A percentile compares a stretch with the other conserved stretches of the same genome.
These are phyloP conservation scores for Madurella mycetomatis DNA, from an alignment of 2,329 filamentous ascomycete species.

Conservation along the genomic window DNA sequence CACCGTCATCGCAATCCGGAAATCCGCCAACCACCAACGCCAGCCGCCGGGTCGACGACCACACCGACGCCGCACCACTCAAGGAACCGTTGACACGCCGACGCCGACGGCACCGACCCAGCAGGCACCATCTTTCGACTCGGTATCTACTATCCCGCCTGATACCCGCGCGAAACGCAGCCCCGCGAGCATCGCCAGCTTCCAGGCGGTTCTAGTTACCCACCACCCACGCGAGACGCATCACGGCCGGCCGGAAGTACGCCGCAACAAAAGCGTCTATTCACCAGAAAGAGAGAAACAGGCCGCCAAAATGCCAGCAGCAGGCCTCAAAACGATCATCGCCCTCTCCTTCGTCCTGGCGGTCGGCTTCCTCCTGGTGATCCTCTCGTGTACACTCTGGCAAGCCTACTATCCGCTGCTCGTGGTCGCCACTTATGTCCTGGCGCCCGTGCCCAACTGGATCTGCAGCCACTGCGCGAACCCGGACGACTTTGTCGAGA, in stretches of 20 bases:
- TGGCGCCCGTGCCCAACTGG: conserved; percentile 95
- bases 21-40: background rate
- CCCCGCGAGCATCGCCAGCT: background rate
- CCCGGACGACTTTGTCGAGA: conserved; percentile 92
- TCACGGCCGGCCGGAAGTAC: conserved; percentile 2
- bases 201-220: background rate
- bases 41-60: background rate
- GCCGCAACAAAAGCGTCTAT: conserved; percentile 2
- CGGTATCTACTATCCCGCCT: background rate
- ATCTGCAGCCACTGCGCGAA: conserved; percentile 84
- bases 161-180: background rate
- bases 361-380: conserved; percentile 97
- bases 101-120: background rate
- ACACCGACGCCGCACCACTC: background rate
- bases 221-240: background rate
- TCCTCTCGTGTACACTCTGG: conserved; percentile 94
- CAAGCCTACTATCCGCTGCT: conserved; percentile 91
- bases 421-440: conserved; percentile 90
- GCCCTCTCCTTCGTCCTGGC: conserved; percentile 97
- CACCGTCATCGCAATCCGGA: conserved; percentile 7
- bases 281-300: background rate
- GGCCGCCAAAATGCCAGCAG: conserved; percentile 57
- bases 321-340: conserved; percentile 98
- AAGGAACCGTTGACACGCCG: background rate
- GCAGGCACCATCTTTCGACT: background rate